Evolutionary conservation across 331 rosid species (phyloP), one percentile per base, ranked within the genome.

Genomic region (Acacia concinna): DNA sequence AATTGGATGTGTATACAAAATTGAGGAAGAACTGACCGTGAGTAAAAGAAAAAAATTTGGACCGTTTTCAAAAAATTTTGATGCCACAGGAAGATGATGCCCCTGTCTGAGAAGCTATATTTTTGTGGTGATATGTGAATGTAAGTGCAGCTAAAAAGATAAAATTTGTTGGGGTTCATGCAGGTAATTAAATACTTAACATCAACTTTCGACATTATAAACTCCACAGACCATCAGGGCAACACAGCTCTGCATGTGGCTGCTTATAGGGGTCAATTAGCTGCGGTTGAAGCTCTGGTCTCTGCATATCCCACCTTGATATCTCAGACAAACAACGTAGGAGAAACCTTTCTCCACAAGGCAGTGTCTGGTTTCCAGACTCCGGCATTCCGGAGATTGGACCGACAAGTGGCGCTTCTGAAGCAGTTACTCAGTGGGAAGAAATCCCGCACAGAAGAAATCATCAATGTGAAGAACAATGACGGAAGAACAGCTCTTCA

Each of bases 321-420:
- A 79, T 69, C 84, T 75, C 54, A 66, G 21, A 86, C 13, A 79
- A 95, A 91, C 91, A 84, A 89, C 31, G 27, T 65, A 0, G 99
- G 97, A 73, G 99, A 93, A 84, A 95, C 97, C 14, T 95, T 90
- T 82, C 90, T 95, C 73, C 99, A 95, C 54, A 93, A 89, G 84
- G 97, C 96, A 17, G 90, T 95, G 34, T 86, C 99, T 31, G 99
- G 98, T 52, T 95, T 93, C 72, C 97, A 90, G 77, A 84, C 90
- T 15, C 85, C 84, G 17, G 93, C 92, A 0, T 95, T 95, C 70
- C 89, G 88, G 64, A 88, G 98, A 81, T 52, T 93, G 52, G 99
- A 95, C 89, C 73, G 91, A 25, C 99, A 93, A 41, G 89, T 95
- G 21, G 89, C 86, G 49, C 99, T 95, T 38, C 78, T 95, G 60